phyloP scores from a whole-genome alignment of 108 stramenopile genomes.

The Hondaea fermentalgiana region DNA sequence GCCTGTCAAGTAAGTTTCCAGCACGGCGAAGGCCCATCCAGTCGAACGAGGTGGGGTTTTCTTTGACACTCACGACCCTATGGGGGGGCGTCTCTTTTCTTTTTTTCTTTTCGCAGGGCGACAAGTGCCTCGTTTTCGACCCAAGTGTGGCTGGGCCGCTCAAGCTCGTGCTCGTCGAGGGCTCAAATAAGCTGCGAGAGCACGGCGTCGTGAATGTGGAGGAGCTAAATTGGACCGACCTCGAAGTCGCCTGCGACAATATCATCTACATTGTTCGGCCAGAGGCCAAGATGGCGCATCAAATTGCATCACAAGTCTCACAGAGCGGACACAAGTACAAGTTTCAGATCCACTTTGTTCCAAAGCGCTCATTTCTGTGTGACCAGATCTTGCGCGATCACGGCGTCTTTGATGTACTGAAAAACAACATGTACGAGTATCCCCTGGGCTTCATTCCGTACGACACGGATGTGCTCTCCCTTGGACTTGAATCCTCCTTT shows the following conservation, averaged over 20 bases:
- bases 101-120: background rate
- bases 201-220: constrained; percentile 3
- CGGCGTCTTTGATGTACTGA: background rate
- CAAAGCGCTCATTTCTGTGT: background rate
- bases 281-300: background rate
- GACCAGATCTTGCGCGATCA: background rate
- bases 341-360: background rate
- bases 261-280: background rate
- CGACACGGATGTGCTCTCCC: background rate
- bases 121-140: constrained; percentile 5
- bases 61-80: background rate
- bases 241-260: background rate
- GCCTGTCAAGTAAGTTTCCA: background rate
- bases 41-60: no score
- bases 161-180: constrained; percentile 17
- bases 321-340: background rate
- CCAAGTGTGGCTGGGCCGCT: background rate
- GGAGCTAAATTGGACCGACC: constrained; percentile 12
- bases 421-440: background rate
- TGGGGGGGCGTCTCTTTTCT: background rate
- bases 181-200: background rate
- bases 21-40: no score
- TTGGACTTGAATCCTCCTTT: background rate
- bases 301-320: background rate
- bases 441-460: constrained; percentile 11